phyloP scores from a whole-genome alignment of 1,139 yeast species.

The Arxiozyma slooffiae region DNA sequence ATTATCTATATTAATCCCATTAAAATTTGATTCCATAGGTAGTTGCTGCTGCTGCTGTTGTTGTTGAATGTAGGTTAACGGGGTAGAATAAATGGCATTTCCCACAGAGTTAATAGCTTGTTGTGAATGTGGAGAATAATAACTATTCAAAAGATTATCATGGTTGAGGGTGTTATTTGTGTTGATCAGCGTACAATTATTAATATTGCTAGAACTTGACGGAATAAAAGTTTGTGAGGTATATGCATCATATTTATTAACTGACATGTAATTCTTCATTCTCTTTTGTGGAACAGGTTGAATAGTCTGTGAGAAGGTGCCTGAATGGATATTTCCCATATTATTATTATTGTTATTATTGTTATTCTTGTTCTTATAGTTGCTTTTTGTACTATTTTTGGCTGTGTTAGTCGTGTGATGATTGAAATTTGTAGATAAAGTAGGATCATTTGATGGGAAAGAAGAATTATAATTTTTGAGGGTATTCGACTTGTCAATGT shows the following conservation, averaged over 20 bases:
- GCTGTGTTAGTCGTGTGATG: not conserved
- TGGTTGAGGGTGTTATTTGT: not conserved
- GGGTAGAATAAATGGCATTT: not conserved
- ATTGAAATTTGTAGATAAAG: no score
- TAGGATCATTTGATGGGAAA: not conserved
- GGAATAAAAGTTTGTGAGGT: slow-evolving; percentile 19
- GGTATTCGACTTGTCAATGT: not conserved
- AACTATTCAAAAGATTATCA: not conserved
- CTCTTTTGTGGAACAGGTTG: slow-evolving; percentile 7
- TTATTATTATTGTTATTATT: not conserved
- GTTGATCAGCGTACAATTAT: not conserved
- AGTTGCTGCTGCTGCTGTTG: not conserved
- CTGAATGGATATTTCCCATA: not conserved
- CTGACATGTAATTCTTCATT: slow-evolving; percentile 1
- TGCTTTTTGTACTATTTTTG: not conserved
- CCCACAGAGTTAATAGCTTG: not conserved
- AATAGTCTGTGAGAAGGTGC: not conserved
- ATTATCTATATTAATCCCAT: not conserved
- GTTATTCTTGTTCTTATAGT: not conserved
- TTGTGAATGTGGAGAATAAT: slow-evolving; percentile 1
- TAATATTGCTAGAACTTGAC: slow-evolving; percentile 4
- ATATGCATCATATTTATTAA: slow-evolving; percentile 18
- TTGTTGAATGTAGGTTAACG: not conserved
- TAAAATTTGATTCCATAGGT: not conserved
- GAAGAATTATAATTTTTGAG: not conserved